Base-by-base conservation (phyloP, 2,329 filamentous ascomycete genomes). In the Sphaceloma murrayae region DNA sequence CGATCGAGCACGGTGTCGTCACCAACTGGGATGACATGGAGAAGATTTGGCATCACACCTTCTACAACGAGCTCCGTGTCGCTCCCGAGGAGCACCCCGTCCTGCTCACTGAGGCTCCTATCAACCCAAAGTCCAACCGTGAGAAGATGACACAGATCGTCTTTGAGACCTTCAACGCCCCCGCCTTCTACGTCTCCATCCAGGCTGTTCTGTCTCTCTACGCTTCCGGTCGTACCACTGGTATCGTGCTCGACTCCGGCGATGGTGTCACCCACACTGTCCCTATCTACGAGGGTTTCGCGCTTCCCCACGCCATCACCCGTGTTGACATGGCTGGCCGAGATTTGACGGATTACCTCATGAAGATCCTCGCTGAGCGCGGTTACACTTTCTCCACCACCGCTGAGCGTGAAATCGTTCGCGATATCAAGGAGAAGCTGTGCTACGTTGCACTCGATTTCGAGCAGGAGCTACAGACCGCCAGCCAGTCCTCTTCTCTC, bases 21-120 rank as follows among this genome's bases (percentile, higher is more conserved):
- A 98, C 91, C 75, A 96, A 96, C 85, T 98, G 91, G 91, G 91
- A 98, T 70, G 91, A 96, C 72, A 96, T 96, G 91, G 91, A 96
- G 79, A 96, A 96, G 83, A 96, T 98, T 63, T 98, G 91, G 91
- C 91, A 98, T 73, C 91, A 98, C 85, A 96, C 91, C 67, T 98
- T 98, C 80, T 98, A 96, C 85, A 98, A 98, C 76, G 91, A 98
- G 79, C 80, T 98, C 66, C 89, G 91, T 89, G 91, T 98, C 56
- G 91, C 91, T 62, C 91, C 91, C 62, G 91, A 98, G 80, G 91
- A 98, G 83, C 91, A 98, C 81, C 91, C 91, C 62, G 88, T 96
- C 67, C 81, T 98, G 67, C 80, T 98, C 70, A 98, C 91, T 61
- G 91, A 98, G 78, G 91, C 91, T 62, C 91, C 91, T 60, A 96